These are phyloP conservation scores for Fonsecaea erecta DNA, from an alignment of 2,329 filamentous ascomycete species.

Conservation along the genomic window DNA sequence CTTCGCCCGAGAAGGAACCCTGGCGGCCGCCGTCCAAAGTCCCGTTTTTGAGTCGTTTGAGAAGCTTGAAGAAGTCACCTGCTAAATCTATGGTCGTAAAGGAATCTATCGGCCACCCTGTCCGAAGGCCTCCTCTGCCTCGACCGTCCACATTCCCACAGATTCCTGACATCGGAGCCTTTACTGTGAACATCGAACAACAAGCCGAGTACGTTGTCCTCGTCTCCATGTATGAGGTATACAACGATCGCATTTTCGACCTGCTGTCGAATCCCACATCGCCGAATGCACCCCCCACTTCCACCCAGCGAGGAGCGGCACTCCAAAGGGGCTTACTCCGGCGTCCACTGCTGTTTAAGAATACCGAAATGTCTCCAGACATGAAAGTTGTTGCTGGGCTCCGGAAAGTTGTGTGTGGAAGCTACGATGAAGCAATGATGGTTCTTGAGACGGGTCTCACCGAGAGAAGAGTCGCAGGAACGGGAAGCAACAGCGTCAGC, in stretches of 20 bases:
- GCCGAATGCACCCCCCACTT: slow-evolving; percentile 48
- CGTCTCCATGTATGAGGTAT: slow-evolving; percentile 98
- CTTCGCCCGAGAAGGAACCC: slow-evolving; percentile 23
- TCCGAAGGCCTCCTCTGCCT: slow-evolving; percentile 65
- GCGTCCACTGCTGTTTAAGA: slow-evolving; percentile 87
- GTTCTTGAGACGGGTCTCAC: slow-evolving; percentile 87
- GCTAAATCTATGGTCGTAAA: slow-evolving; percentile 49
- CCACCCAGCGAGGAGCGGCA: slow-evolving; percentile 51
- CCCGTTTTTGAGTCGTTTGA: slow-evolving; percentile 39
- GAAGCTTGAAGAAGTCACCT: slow-evolving; percentile 37
- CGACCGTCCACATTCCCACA: slow-evolving; percentile 74
- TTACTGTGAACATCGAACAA: slow-evolving; percentile 69
- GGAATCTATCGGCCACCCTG: slow-evolving; percentile 59
- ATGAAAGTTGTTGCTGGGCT: slow-evolving; percentile 93
- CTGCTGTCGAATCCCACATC: slow-evolving; percentile 67
- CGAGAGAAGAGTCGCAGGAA: slow-evolving; percentile 85
- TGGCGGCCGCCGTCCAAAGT: slow-evolving; percentile 41
- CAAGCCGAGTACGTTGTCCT: slow-evolving; percentile 83
- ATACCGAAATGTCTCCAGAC: slow-evolving; percentile 83
- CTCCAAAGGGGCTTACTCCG: slow-evolving; percentile 70
- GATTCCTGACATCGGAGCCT: slow-evolving; percentile 72
- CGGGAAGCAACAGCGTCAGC: slow-evolving; percentile 88
- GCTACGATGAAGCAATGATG: slow-evolving; percentile 80
- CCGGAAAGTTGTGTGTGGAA: slow-evolving; percentile 85
- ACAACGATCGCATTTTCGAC: slow-evolving; percentile 97